Conservation (phyloP, 345 rosid species). For the Diplotaxis tenuifolia region DNA sequence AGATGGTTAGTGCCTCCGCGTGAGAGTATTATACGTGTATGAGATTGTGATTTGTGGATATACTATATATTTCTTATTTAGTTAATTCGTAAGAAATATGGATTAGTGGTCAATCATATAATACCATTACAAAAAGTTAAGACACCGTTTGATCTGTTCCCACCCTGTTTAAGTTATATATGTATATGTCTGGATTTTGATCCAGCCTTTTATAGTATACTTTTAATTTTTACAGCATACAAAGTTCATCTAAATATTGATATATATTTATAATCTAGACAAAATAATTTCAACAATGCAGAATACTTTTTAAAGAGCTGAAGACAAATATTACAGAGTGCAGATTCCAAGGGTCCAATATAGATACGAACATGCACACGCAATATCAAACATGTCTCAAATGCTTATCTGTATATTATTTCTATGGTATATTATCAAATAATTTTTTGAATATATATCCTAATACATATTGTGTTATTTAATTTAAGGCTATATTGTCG, state of each 20-base stretch:
- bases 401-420: background rate
- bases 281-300: background rate
- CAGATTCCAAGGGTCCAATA: conserved; percentile 29
- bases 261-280: background rate
- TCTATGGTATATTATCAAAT: background rate
- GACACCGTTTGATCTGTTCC: background rate
- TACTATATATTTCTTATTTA: background rate
- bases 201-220: no score
- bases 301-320: conserved; percentile 4
- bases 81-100: background rate
- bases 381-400: conserved; percentile 15
- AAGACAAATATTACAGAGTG: conserved; percentile 15
- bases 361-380: conserved; percentile 5
- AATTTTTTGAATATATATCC: background rate
- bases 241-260: background rate
- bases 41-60: background rate
- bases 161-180: background rate
- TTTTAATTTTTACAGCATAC: no score
- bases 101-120: background rate
- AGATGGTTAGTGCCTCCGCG: conserved; percentile 2
- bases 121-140: background rate
- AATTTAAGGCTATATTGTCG: background rate
- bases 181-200: no score
- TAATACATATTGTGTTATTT: background rate
- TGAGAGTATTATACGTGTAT: background rate